Percentiles rank a stretch among this genome's conserved stretches.
Evolutionary conservation across 75 land plant species (phyloP).

Genomic region (Pseudotsuga menziesii): DNA sequence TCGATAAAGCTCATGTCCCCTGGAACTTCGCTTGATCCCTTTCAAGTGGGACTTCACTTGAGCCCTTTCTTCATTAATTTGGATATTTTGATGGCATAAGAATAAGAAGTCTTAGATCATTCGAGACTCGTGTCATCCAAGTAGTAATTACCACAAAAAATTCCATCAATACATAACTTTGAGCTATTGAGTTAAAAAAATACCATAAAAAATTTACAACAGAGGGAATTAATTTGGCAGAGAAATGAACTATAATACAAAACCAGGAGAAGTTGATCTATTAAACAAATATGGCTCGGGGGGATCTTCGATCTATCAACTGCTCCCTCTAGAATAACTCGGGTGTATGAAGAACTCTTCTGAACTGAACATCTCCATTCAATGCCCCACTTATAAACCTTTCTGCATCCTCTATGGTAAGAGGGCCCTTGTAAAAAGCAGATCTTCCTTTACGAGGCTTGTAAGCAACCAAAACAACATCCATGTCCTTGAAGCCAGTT

Average conservation of each 20-base stretch:
- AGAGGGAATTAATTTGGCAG: not conserved
- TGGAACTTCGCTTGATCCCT: no score
- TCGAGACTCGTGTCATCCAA: no score
- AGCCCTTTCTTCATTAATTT: no score
- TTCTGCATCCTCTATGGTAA: slow-evolving; percentile 55
- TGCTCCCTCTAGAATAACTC: not conserved
- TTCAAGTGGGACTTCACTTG: no score
- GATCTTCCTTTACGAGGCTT: slow-evolving; percentile 78
- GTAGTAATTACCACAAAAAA: no score
- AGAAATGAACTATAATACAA: slow-evolving; percentile 1
- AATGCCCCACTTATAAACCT: slow-evolving; percentile 57
- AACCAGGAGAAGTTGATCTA: not conserved
- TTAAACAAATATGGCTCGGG: not conserved
- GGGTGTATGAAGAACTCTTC: slow-evolving; percentile 51
- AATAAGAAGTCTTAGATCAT: no score
- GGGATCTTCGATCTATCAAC: not conserved
- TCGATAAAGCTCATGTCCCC: no score
- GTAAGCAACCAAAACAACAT: slow-evolving; percentile 69
- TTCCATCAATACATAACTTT: no score
- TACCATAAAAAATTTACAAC: not conserved
- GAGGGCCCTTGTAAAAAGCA: slow-evolving; percentile 40
- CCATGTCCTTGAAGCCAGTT: slow-evolving; percentile 36
- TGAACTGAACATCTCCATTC: slow-evolving; percentile 73
- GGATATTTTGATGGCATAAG: no score
- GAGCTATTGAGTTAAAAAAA: no score